Evolutionary conservation across 2,329 filamentous ascomycete genomes (phyloP).

Genomic region (Pseudocercospora ulei): DNA sequence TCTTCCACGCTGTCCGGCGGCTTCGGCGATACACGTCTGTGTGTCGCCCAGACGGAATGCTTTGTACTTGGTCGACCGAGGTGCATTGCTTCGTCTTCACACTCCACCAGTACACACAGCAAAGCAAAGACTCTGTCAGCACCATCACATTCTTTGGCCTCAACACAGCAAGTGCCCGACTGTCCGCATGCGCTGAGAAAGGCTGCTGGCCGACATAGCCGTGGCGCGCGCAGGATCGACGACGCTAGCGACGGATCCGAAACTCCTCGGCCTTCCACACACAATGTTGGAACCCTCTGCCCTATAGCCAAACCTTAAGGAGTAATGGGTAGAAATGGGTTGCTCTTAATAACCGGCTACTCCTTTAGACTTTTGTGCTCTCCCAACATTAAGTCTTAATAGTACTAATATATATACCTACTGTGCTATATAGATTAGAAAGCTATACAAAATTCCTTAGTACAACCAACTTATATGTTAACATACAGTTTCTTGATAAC

Average conservation of each 20-base stretch:
- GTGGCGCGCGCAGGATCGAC: conserved; percentile 19
- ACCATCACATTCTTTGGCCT: background rate
- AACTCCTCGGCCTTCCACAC: conserved; percentile 17
- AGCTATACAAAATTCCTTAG: no score
- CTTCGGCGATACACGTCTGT: conserved; percentile 7
- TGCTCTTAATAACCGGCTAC: no score
- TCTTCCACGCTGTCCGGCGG: conserved; percentile 10
- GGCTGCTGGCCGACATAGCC: conserved; percentile 17
- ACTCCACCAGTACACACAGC: conserved; percentile 7
- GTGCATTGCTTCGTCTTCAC: conserved; percentile 10
- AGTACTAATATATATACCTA: no score
- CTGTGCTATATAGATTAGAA: no score
- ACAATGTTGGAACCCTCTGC: no score
- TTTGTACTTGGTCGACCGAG: conserved; percentile 10
- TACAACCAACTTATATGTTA: no score
- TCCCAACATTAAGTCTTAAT: no score
- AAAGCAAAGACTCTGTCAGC: background rate
- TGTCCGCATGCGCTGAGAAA: conserved; percentile 5
- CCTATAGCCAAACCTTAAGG: no score
- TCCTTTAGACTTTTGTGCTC: no score
- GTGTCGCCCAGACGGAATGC: conserved; percentile 15
- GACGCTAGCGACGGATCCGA: conserved; percentile 20
- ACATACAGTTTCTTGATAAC: no score
- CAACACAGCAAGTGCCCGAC: conserved; percentile 8
- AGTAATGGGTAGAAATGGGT: no score